Conservation (phyloP, 257 asterid genomes). For the Solanum stenotomum region DNA sequence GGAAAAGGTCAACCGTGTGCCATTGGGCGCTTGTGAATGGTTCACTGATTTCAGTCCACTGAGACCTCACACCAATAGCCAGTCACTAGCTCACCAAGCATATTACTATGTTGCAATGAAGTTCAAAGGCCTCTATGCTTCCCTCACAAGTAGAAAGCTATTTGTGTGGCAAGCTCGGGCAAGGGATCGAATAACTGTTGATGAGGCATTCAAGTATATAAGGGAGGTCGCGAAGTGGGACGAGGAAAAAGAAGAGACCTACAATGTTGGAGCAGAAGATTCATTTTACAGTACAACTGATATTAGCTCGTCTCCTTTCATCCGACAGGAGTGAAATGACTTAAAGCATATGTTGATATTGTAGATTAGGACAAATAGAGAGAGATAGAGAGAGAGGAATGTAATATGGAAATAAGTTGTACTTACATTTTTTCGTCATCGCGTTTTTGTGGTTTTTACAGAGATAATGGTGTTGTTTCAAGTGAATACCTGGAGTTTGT, state of each 20-base stretch:
- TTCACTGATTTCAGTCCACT: conserved; percentile 73
- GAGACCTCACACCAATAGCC: conserved; percentile 53
- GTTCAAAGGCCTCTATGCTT: conserved; percentile 78
- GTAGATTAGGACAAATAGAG: conserved; percentile 29
- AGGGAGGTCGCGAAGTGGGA: conserved; percentile 92
- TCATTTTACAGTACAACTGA: conserved; percentile 93
- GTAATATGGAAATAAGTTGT: background rate
- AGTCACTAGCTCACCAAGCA: conserved; percentile 76
- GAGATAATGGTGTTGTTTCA: background rate
- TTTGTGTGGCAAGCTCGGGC: conserved; percentile 89
- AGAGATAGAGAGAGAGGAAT: background rate
- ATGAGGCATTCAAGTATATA: conserved; percentile 77
- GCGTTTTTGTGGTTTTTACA: background rate
- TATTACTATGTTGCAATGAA: conserved; percentile 86
- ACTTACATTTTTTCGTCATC: background rate
- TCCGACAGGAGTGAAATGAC: conserved; percentile 28
- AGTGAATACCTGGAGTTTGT: background rate
- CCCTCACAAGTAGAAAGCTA: conserved; percentile 56
- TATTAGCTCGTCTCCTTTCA: conserved; percentile 47
- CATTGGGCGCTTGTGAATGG: conserved; percentile 72
- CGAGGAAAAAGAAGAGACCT: conserved; percentile 66
- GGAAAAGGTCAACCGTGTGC: conserved; percentile 58
- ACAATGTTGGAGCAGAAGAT: conserved; percentile 48
- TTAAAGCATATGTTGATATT: background rate
- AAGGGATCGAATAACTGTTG: conserved; percentile 60